phyloP scores from a whole-genome alignment of 257 asterid species.

The Solanum clarkiae region DNA sequence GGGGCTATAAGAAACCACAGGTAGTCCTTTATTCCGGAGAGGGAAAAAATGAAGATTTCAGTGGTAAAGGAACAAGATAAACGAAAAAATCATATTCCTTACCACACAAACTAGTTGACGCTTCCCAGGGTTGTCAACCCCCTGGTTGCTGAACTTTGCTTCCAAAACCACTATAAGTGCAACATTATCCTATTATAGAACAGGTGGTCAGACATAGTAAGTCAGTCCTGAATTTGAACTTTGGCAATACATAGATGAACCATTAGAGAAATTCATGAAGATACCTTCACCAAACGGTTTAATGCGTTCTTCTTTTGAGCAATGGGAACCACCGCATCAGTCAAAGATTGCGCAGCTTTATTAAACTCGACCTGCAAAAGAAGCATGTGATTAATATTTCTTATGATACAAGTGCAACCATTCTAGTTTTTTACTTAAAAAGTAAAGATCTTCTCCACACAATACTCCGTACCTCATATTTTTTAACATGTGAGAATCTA shows the following conservation, averaged over 20 bases:
- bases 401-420: not conserved
- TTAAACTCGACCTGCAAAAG: conserved; percentile 81
- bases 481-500: conserved; percentile 86
- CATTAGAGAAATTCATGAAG: not conserved
- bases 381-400: not conserved
- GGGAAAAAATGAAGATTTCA: not conserved
- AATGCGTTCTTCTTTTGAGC: conserved; percentile 72
- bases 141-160: conserved; percentile 80
- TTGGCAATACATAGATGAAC: not conserved
- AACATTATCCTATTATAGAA: conserved; percentile 64
- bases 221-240: not conserved
- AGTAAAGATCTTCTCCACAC: not conserved
- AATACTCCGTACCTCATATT: conserved; percentile 64
- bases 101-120: conserved; percentile 99
- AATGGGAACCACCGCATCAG: conserved; percentile 73
- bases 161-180: conserved; percentile 90
- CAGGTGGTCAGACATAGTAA: not conserved
- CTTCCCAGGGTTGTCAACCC: conserved; percentile 65
- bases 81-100: conserved; percentile 12
- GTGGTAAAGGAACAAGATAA: not conserved
- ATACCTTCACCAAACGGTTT: conserved; percentile 81
- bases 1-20: not conserved
- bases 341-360: conserved; percentile 93
- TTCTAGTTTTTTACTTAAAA: not conserved
- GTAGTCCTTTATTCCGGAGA: not conserved